Base-by-base conservation (phyloP, 2,329 filamentous ascomycete genomes). In the Sphaerulina vaccinii region DNA sequence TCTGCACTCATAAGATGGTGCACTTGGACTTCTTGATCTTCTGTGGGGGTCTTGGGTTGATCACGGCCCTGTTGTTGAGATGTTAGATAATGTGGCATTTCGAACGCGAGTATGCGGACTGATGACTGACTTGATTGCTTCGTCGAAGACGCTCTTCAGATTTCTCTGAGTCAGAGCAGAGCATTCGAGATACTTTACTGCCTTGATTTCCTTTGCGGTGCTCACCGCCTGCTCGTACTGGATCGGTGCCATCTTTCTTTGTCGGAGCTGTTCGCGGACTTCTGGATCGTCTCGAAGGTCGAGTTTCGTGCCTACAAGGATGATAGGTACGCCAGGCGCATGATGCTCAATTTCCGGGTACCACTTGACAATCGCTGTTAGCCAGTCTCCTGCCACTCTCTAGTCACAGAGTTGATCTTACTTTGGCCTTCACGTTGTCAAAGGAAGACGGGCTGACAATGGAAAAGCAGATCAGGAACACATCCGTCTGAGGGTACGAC, bases 371-470 rank as follows among this genome's bases (percentile, higher is more conserved):
- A 10, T 32, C 7, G n/a, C 21, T 36, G 44, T 51, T 35, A 58
- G 55, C 40, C 16, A 37, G 39, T 15, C 10, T 33, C 55, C 27
- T 3, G 18, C 7, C 19, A 32, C 27, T n/a, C 13, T 21, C 16
- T 10, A 15, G 36, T 27, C 21, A 44, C 24, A 23, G 21, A 37
- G 23, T 21, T 16, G 13, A 18, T 40, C 21, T 62, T 78, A 96
- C 91, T 86, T 97, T 99, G 56, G 91, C 91, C 77, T 90, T 93
- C 70, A 99, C 92, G 83, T 99, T 99, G 75, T 97, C 93, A 69
- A 96, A 97, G 24, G 92, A 96, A 18, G 93, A 90, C 42, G 92
- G 92, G 83, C 88, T 95, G 74, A 96, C 91, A 69, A 97, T 95
- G 61, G 91, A 96, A 76, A 97, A 97, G 77, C 92, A 97, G 71